Evolutionary conservation across 768 basidiomycete genomes (phyloP).

Genomic region (Pleurotus ostreatus): DNA sequence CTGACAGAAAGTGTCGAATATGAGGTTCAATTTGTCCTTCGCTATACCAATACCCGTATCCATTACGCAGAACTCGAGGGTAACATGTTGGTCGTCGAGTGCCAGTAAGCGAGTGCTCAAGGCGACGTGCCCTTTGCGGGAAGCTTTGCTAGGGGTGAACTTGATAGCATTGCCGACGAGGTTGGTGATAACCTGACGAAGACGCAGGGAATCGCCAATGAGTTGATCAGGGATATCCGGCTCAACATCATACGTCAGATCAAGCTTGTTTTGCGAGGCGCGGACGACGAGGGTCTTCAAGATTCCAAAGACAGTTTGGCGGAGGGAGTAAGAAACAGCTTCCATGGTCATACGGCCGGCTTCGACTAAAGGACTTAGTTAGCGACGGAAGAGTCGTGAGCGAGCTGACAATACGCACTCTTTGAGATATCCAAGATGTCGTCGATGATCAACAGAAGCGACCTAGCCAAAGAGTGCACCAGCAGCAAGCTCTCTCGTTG

Average conservation of each 20-base stretch:
- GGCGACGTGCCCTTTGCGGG: slow-evolving; percentile 83
- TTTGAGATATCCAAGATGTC: slow-evolving; percentile 99
- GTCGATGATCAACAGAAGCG: slow-evolving; percentile 93
- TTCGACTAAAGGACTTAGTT: slow-evolving; percentile 60
- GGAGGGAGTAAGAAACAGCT: slow-evolving; percentile 94
- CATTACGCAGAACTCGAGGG: slow-evolving; percentile 93
- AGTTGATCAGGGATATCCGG: slow-evolving; percentile 95
- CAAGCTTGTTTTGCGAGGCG: slow-evolving; percentile 93
- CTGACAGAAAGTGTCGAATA: slow-evolving; percentile 99
- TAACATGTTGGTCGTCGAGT: slow-evolving; percentile 78
- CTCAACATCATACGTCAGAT: slow-evolving; percentile 94
- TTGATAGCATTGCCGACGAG: slow-evolving; percentile 96
- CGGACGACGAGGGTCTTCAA: slow-evolving; percentile 97
- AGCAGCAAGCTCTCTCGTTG: slow-evolving; percentile 94
- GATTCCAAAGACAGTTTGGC: slow-evolving; percentile 96
- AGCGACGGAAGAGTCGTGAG: slow-evolving; percentile 8
- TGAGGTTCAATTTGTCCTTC: slow-evolving; percentile 95
- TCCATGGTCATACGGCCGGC: slow-evolving; percentile 99
- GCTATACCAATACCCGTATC: slow-evolving; percentile 99
- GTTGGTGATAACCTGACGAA: slow-evolving; percentile 95
- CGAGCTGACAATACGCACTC: slow-evolving; percentile 53
- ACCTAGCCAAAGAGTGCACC: slow-evolving; percentile 91
- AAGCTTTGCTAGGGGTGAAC: slow-evolving; percentile 83
- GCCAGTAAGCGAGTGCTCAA: slow-evolving; percentile 80
- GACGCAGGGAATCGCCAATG: slow-evolving; percentile 91